Percentiles rank a stretch among this genome's conserved stretches.
phyloP scores from a whole-genome alignment of 257 asterid species.

The Gynochthodes officinalis region DNA sequence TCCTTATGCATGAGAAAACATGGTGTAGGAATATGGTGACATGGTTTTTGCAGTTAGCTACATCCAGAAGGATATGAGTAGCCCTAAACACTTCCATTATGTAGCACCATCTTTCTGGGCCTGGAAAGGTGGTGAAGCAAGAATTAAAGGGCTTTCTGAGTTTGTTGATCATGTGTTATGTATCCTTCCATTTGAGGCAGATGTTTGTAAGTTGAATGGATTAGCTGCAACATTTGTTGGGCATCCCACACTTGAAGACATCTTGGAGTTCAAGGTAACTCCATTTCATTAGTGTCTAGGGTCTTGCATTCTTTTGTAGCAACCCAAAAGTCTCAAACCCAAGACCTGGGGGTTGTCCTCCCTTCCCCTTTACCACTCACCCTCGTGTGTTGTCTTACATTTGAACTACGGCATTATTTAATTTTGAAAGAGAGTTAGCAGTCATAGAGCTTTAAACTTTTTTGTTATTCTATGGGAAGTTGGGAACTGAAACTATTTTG shows the following conservation, averaged over 20 bases:
- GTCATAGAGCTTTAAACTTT: background rate
- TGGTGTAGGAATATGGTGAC: conserved; percentile 40
- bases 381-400: too few relatives aligned
- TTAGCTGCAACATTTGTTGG: conserved; percentile 88
- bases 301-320: too few relatives aligned
- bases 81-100: conserved; percentile 81
- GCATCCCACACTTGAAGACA: conserved; percentile 91
- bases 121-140: conserved; percentile 93
- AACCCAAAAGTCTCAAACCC: too few relatives aligned
- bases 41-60: conserved; percentile 71
- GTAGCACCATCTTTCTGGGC: conserved; percentile 99
- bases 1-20: conserved; percentile 31
- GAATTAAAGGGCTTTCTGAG: conserved; percentile 62
- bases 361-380: too few relatives aligned
- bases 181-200: conserved; percentile 93
- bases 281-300: background rate
- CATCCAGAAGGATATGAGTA: conserved; percentile 34
- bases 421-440: background rate
- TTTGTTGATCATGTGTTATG: conserved; percentile 88
- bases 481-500: background rate
- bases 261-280: conserved; percentile 52
- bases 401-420: background rate
- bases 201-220: conserved; percentile 66
- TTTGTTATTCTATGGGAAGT: background rate
- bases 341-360: too few relatives aligned